Conservation (phyloP, 305 asterid species). For the Plantago coronopus region DNA sequence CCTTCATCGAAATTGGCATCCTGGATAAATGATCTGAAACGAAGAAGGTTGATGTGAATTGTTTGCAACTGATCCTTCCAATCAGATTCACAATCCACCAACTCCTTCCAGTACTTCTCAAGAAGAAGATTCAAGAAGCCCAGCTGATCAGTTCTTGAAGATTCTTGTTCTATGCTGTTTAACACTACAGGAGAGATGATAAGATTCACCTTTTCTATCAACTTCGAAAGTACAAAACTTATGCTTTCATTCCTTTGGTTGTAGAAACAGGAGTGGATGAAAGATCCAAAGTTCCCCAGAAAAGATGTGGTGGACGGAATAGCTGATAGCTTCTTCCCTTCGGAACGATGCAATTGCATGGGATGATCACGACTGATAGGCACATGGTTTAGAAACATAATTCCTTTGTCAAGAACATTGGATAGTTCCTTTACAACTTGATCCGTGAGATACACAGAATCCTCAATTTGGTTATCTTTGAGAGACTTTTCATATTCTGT, state of each 20-base stretch:
- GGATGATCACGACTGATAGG: not conserved
- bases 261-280: not conserved
- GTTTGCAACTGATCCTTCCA: slow-evolving; percentile 1
- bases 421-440: not conserved
- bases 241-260: not conserved
- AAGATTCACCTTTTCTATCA: too few relatives aligned
- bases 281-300: not conserved
- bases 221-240: not conserved
- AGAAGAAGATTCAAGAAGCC: too few relatives aligned
- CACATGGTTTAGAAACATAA: not conserved
- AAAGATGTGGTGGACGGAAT: not conserved
- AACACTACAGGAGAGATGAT: not conserved
- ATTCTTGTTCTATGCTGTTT: not conserved
- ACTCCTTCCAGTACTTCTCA: too few relatives aligned
- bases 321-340: not conserved
- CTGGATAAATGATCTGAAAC: not conserved
- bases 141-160: too few relatives aligned
- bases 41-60: not conserved
- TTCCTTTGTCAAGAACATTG: not conserved
- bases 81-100: too few relatives aligned
- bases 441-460: not conserved
- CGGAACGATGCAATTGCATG: not conserved
- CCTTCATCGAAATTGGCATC: not conserved
- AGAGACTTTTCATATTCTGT: not conserved
- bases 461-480: not conserved